A percentile compares a stretch with the other conserved stretches of the same genome.
Evolutionary conservation across 495 filamentous ascomycete species (phyloP).

Genomic region (Chaetomium tenue): DNA sequence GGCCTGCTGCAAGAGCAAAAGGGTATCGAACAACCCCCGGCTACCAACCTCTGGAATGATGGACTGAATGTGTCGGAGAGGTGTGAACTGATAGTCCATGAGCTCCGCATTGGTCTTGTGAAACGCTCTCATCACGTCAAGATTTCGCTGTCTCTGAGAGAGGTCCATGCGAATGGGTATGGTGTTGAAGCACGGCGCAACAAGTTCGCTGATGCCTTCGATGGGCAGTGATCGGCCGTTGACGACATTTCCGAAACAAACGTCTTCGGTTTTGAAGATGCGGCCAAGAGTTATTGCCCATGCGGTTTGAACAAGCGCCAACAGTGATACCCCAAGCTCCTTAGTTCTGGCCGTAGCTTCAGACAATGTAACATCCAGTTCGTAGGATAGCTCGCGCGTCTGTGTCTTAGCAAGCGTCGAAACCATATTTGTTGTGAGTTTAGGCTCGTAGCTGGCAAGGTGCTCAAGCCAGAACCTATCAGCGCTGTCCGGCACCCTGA

Average conservation of each 20-base stretch:
- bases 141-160: conserved; percentile 41
- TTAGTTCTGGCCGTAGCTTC: conserved; percentile 50
- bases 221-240: conserved; percentile 67
- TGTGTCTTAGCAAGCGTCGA: neutral
- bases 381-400: neutral
- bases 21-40: conserved; percentile 66
- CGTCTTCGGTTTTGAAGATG: conserved; percentile 53
- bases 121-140: conserved; percentile 54
- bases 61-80: conserved; percentile 62
- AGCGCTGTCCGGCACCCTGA: conserved; percentile 32
- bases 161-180: conserved; percentile 68
- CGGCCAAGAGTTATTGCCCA: conserved; percentile 62
- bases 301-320: conserved; percentile 64
- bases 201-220: conserved; percentile 63
- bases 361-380: conserved; percentile 35
- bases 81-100: conserved; percentile 64
- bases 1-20: conserved; percentile 68
- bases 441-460: conserved; percentile 51
- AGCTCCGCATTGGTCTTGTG: conserved; percentile 57
- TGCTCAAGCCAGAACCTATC: conserved; percentile 63
- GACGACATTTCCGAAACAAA: conserved; percentile 83
- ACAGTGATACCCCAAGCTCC: conserved; percentile 56
- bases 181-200: conserved; percentile 88
- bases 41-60: conserved; percentile 30
- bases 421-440: conserved; percentile 36